phyloP scores from a whole-genome alignment of 2,329 filamentous ascomycete genomes.

The Pseudogymnoascus sp. region DNA sequence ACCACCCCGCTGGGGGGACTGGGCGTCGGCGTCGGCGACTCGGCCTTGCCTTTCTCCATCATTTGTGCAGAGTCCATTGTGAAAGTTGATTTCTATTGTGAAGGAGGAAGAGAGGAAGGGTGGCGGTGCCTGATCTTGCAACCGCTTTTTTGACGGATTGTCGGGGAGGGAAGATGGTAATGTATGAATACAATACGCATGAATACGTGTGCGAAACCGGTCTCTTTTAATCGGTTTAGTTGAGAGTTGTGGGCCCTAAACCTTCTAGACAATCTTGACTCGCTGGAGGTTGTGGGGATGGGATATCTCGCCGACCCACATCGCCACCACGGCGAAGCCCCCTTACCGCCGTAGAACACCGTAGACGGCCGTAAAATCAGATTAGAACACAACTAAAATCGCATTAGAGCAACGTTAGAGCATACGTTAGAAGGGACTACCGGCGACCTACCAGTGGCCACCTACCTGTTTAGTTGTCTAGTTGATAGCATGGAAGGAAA shows the following conservation, averaged over 20 bases:
- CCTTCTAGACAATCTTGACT: slow-evolving; percentile 10
- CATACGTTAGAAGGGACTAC: background rate
- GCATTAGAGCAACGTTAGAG: slow-evolving; percentile 1
- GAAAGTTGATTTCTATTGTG: background rate
- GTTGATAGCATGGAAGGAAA: slow-evolving; percentile 6
- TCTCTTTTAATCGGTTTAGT: slow-evolving; percentile 7
- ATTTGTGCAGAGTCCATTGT: background rate
- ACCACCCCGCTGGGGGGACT: background rate
- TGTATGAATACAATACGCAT: background rate
- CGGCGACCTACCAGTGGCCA: background rate
- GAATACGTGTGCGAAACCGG: background rate
- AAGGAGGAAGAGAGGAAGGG: background rate
- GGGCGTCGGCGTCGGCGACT: background rate
- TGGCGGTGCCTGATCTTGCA: background rate
- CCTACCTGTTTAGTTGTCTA: background rate
- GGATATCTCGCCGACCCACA: background rate
- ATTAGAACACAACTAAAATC: background rate
- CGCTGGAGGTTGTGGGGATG: slow-evolving; percentile 6
- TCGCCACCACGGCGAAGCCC: slow-evolving; percentile 6
- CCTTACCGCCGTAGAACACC: background rate
- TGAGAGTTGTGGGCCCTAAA: background rate
- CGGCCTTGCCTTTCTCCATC: slow-evolving; percentile 3
- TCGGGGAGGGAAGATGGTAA: background rate
- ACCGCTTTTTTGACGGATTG: slow-evolving; percentile 2
- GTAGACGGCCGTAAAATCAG: background rate